Evolutionary conservation across 139 green algal genomes (phyloP), one percentile per base, ranked within the genome.

Genomic region (Astrephomene gubernaculifera): DNA sequence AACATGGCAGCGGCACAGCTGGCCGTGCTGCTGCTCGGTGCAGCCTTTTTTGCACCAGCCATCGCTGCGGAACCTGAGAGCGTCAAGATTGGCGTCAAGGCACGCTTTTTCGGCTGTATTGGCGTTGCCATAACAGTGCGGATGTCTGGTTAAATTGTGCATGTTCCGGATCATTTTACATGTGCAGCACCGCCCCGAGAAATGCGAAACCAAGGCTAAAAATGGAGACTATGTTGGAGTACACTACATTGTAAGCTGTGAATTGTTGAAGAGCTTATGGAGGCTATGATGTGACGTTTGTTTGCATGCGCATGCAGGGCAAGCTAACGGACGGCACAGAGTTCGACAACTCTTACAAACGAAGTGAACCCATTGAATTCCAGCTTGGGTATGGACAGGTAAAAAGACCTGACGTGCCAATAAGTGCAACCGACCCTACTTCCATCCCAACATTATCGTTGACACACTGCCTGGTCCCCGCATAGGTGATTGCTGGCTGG

Each of bases 401-500:
- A 43, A 36, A n/a, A n/a, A n/a, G n/a, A n/a, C n/a, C 6, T 65
- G 57, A 19, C 57, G 22, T 6, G 6, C 57, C 6, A 65, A n/a
- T n/a, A 33, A 10, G 31, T n/a, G 22, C 6, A 10, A 9, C 21
- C 57, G 31, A 9, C 6, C 57, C 17, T 6, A 22, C 57, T 6
- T 65, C 21, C 57, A 29, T 65, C 6, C 21, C 57, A 33, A 24
- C 29, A n/a, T n/a, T 29, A n/a, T 29, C 21, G 1, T 38, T 76
- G 4, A 27, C 24, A 9, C 39, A 36, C 2, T 39, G 41, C 8
- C 21, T 54, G 41, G 25, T 36, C 14, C 8, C 61, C 8, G 69
- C 74, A 12, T 57, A 90, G 61, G 90, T 94, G 12, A 93, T 93
- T 10, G n/a, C 61, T 22, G 89, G 89, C 19, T 92, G 89, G 89